Conservation (phyloP, 331 rosid genomes). For the Erythrophleum ivorense region DNA sequence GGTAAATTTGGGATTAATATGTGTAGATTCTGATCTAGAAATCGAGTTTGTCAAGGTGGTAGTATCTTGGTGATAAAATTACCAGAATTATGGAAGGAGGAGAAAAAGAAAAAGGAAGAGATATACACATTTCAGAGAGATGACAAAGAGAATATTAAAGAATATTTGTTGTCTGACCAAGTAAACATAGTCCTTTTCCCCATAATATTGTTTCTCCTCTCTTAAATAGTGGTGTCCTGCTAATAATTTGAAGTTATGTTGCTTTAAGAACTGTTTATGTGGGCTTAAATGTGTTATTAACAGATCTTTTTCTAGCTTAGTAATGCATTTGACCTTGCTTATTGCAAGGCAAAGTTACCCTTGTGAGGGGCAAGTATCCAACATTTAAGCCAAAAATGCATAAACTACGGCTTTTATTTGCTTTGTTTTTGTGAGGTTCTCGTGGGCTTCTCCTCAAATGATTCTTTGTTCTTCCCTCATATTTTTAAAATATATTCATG, state of each 20-base stretch:
- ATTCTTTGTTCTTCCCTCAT: neutral
- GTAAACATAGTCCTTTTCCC: neutral
- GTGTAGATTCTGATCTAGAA: neutral
- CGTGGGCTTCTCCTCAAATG: neutral
- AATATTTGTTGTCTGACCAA: neutral
- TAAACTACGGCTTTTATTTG: neutral
- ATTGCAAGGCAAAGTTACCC: neutral
- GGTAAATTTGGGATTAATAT: neutral
- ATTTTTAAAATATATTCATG: neutral
- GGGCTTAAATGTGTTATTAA: conserved; percentile 1
- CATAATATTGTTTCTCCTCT: no score
- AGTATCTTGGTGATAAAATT: neutral
- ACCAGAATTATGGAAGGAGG: neutral
- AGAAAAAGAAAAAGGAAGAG: neutral
- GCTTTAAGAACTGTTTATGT: neutral
- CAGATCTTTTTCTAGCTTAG: neutral
- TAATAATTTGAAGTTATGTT: neutral
- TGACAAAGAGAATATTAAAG: neutral
- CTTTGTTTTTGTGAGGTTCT: neutral
- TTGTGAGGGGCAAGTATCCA: neutral
- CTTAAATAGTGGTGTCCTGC: neutral
- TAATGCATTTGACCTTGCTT: neutral
- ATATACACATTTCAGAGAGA: neutral
- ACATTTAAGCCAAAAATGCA: neutral
- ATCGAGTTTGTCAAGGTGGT: neutral